Evolutionary conservation across 2,329 filamentous ascomycete genomes (phyloP).

Genomic region (Helotiales sp.): DNA sequence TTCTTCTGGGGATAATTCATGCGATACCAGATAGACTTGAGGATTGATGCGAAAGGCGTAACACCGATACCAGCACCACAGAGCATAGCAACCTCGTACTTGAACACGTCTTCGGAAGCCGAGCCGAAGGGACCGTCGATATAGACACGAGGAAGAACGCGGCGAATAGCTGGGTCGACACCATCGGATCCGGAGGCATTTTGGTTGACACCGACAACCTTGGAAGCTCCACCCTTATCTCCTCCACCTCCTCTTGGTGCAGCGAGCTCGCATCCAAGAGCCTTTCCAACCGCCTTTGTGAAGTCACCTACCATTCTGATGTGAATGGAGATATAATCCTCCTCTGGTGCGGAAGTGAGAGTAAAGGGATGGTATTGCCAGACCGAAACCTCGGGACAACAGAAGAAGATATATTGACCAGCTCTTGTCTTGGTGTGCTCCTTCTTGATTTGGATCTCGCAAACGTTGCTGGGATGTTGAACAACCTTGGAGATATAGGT

Average conservation of each 20-base stretch:
- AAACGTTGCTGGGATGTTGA: slow-evolving; percentile 85
- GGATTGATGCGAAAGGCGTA: slow-evolving; percentile 82
- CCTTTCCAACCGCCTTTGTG: slow-evolving; percentile 66
- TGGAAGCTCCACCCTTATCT: slow-evolving; percentile 52
- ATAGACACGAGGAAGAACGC: slow-evolving; percentile 77
- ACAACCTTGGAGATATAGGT: slow-evolving; percentile 88
- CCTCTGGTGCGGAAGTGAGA: slow-evolving; percentile 81
- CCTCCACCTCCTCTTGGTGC: slow-evolving; percentile 45
- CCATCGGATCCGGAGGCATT: slow-evolving; percentile 48
- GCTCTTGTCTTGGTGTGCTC: slow-evolving; percentile 79
- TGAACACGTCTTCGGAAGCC: slow-evolving; percentile 86
- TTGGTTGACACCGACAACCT: slow-evolving; percentile 68
- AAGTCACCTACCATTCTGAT: slow-evolving; percentile 83
- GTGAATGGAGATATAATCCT: slow-evolving; percentile 88
- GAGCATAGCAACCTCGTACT: slow-evolving; percentile 79
- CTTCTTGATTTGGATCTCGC: slow-evolving; percentile 91
- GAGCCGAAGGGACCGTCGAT: slow-evolving; percentile 85
- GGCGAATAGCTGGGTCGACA: slow-evolving; percentile 69
- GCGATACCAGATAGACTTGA: slow-evolving; percentile 91
- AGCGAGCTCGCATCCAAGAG: slow-evolving; percentile 75
- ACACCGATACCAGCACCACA: slow-evolving; percentile 82
- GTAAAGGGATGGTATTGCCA: slow-evolving; percentile 92
- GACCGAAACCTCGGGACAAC: slow-evolving; percentile 80
- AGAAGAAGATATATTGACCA: slow-evolving; percentile 87
- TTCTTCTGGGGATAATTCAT: slow-evolving; percentile 85